A percentile compares a stretch with the other conserved stretches of the same genome.
Evolutionary conservation across 257 asterid genomes (phyloP).

Genomic region (Capsicum pubescens): DNA sequence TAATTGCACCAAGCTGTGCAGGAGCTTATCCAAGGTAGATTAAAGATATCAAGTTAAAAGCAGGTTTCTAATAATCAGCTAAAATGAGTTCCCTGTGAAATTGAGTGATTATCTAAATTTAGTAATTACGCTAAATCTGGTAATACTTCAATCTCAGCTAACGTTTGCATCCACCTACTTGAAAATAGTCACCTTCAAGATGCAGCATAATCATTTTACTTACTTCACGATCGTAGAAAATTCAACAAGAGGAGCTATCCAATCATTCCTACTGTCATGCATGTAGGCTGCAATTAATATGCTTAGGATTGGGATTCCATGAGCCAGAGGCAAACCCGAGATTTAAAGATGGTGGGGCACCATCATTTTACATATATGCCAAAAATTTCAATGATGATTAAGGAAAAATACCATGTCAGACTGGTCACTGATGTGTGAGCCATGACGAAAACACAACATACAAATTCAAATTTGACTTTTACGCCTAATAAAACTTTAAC

Average conservation of each 20-base stretch:
- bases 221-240: slow-evolving; percentile 3
- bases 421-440: no score
- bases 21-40: slow-evolving; percentile 14
- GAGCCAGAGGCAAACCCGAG: neutral
- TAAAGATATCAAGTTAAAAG: neutral
- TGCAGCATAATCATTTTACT: neutral
- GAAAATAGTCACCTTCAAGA: slow-evolving; percentile 1
- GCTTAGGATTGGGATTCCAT: neutral
- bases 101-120: neutral
- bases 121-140: neutral
- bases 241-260: slow-evolving; percentile 14
- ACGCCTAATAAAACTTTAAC: no score
- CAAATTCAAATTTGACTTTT: no score
- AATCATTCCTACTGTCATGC: slow-evolving; percentile 19
- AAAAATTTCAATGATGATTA: no score
- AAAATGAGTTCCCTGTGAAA: neutral
- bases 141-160: neutral
- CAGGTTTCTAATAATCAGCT: slow-evolving; percentile 19
- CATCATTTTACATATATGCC: no score
- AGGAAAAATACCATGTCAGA: no score
- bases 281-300: neutral
- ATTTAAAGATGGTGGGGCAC: no score
- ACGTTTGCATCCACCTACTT: neutral
- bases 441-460: no score
- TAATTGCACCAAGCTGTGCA: slow-evolving; percentile 11